Evolutionary conservation across 2,329 filamentous ascomycete genomes (phyloP), one percentile per base, ranked within the genome.

Genomic region (Arthroderma uncinatum): DNA sequence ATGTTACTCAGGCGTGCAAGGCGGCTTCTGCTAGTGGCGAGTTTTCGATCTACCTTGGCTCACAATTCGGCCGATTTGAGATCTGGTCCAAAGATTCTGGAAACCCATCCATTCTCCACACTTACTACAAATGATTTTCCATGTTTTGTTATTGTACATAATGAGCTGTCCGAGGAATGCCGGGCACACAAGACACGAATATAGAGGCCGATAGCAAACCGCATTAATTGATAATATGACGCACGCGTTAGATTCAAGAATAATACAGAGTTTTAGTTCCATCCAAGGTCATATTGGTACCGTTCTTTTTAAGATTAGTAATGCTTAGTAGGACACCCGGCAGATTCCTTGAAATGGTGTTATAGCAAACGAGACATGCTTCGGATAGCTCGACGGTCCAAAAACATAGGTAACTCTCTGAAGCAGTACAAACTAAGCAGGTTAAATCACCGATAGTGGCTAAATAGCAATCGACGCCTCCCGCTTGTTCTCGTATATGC

Each of bases 51-150:
- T 40, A 33, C 10, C 23, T 55, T 23, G 34, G 33, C 8, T 21
- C 40, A 4, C 28, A 42, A 28, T 30, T 40, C n/a, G 54, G 54
- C 16, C 28, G 23, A n/a, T 16, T 55, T 33, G 54, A 55, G 39
- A 55, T 55, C 28, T 55, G 54, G 54, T 55, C 54, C 28, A 55
- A 55, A 28, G 54, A 55, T 47, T 55, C 52, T 12, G 52, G 52
- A 14, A 54, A 54, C 52, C 52, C 52, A 37, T 33, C 52, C 28
- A 54, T 54, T 23, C 52, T 54, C 19, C 52, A 54, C 23, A 40
- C 23, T 16, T 37, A 54, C 23, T 39, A 54, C 36, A 40, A 37
- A 33, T 54, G 52, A 54, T 54, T 23, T 33, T 50, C n/a, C 25
- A 16, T 33, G 6, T 12, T 21, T 50, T 50, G 33, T 33, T 23